Conservation (phyloP, 208 protist genomes). For the Trypanosoma caninum region DNA sequence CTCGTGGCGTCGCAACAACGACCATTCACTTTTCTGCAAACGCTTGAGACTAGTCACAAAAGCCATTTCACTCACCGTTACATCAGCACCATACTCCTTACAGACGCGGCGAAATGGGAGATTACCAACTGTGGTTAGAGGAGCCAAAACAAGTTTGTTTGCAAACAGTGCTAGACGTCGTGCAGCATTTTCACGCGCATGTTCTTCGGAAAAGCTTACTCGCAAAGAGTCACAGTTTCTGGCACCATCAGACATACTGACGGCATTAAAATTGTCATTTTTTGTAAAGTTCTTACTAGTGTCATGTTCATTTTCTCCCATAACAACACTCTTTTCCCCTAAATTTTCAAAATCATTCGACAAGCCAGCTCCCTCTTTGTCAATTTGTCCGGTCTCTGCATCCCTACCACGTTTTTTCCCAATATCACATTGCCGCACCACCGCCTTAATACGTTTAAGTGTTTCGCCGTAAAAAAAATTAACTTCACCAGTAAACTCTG, state of each 20-base stretch:
- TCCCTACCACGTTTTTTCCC: slow-evolving; percentile 15
- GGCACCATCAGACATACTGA: not conserved
- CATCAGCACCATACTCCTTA: slow-evolving; percentile 89
- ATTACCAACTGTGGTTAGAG: slow-evolving; percentile 98
- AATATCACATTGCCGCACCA: slow-evolving; percentile 34
- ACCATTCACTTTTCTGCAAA: slow-evolving; percentile 88
- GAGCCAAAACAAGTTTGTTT: slow-evolving; percentile 94
- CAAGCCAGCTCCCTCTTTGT: too few species aligned
- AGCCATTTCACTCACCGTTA: slow-evolving; percentile 96
- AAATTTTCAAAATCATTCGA: too few species aligned
- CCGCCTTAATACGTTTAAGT: slow-evolving; percentile 53
- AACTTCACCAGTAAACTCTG: slow-evolving; percentile 55
- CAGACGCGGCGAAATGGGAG: slow-evolving; percentile 95
- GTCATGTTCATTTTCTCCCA: too few species aligned
- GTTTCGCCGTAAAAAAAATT: slow-evolving; percentile 73
- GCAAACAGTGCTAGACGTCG: slow-evolving; percentile 61
- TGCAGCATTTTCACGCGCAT: slow-evolving; percentile 36
- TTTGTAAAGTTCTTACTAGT: too few species aligned
- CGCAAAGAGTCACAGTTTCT: slow-evolving; percentile 2
- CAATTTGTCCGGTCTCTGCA: too few species aligned
- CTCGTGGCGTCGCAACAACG: slow-evolving; percentile 91
- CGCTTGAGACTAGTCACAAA: slow-evolving; percentile 85
- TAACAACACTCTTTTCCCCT: too few species aligned
- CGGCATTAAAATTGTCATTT: too few species aligned
- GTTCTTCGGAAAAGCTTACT: slow-evolving; percentile 21